Base-by-base conservation (phyloP, 2,329 filamentous ascomycete genomes). In the Aspergillus brunneoviolaceus region DNA sequence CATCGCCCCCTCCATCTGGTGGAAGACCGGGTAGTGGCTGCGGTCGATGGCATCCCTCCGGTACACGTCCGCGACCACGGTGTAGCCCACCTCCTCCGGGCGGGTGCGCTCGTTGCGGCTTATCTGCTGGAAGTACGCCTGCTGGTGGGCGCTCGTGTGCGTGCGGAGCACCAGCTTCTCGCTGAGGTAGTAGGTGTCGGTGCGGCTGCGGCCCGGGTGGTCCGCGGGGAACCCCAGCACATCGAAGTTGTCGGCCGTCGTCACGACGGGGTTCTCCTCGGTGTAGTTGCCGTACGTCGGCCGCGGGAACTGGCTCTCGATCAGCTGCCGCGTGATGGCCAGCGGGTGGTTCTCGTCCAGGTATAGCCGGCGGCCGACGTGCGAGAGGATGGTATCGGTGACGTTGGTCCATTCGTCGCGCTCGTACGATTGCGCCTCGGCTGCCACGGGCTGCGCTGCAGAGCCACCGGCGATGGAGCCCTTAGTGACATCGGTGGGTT, bases 151-250 rank as follows among this genome's bases (percentile, higher is more conserved):
- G 67, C 91, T 95, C 2, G 94, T 98, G 76, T 99, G 95, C 0
- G 95, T 99, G 59, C 95, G 86, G 48, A 99, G 80, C 2, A 99
- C 87, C 0, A 90, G 96, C 55, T 86, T 79, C 66, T 88, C 81
- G 78, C 96, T 96, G 71, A 99, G 79, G 76, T 99, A 99, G 81
- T 98, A 99, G 0, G 95, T 98, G 77, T 99, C 95, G 14, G 91
- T 94, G 67, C 86, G 87, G 65, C 86, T 90, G 54, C 95, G 89
- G 61, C 95, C 95, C 4, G 92, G 90, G 70, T 99, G 95, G 74
- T 97, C 90, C 6, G 82, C 71, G 0, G 93, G 89, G 72, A 99
- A 98, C 49, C 93, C 93, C 7, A 99, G 82, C n/a, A 93, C 95
- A 77, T 99, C 95, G 73, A 99, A 99, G 76, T 99, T 99, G 72